Percentiles rank a stretch among this genome's conserved stretches.
phyloP scores from a whole-genome alignment of 2,329 filamentous ascomycete species.

The Periconia digitata region DNA sequence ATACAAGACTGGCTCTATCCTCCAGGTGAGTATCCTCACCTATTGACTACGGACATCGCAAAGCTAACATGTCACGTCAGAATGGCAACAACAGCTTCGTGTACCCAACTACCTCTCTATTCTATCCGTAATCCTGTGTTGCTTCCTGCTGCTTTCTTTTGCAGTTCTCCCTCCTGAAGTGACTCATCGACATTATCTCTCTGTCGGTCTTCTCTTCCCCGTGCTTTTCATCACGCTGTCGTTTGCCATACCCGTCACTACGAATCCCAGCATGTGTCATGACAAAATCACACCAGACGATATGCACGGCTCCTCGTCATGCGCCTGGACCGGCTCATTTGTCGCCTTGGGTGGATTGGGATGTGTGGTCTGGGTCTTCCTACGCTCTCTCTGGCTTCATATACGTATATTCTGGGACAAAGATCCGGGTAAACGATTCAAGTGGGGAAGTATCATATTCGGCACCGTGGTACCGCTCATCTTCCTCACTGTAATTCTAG shows the following conservation, averaged over 20 bases:
- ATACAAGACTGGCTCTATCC: conserved; percentile 71
- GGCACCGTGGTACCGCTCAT: conserved; percentile 34
- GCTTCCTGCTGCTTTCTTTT: conserved; percentile 77
- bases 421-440: conserved; percentile 31
- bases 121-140: conserved; percentile 66
- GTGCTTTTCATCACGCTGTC: conserved; percentile 78
- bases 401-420: conserved; percentile 43
- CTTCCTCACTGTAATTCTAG: conserved; percentile 32
- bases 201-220: conserved; percentile 72
- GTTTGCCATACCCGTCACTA: conserved; percentile 78
- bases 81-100: conserved; percentile 39
- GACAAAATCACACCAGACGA: conserved; percentile 84
- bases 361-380: conserved; percentile 69
- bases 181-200: conserved; percentile 86
- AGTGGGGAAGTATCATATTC: conserved; percentile 30
- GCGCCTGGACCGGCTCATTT: conserved; percentile 77
- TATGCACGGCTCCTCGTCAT: conserved; percentile 72
- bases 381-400: conserved; percentile 43
- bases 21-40: conserved; percentile 44
- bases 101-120: conserved; percentile 78
- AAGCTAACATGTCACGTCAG: conserved; percentile 5
- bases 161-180: conserved; percentile 75
- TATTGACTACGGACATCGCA: not conserved
- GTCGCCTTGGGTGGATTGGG: conserved; percentile 78
- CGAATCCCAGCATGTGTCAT: conserved; percentile 73